Evolutionary conservation across 1,139 yeast species (phyloP).

Genomic region (Suhomyces bokatorum): DNA sequence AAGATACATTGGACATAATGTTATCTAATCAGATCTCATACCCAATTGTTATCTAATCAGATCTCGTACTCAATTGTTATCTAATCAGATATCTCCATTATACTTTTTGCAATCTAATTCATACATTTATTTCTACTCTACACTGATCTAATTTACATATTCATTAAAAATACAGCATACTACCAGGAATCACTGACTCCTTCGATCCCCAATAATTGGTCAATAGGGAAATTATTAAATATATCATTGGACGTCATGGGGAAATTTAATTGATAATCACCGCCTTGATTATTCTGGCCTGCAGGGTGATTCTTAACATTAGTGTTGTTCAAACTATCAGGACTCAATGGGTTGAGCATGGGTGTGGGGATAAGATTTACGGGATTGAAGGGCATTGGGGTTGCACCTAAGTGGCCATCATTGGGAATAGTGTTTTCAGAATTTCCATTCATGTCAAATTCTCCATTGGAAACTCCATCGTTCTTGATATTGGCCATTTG

Average conservation of each 20-base stretch:
- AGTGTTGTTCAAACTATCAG: conserved; percentile 8
- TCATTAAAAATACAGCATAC: neutral
- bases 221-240: conserved; percentile 14
- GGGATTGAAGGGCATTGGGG: neutral
- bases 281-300: neutral
- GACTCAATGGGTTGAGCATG: conserved; percentile 7
- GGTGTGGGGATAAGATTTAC: conserved; percentile 2
- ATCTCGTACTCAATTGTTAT: too few relatives aligned
- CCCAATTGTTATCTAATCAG: too few relatives aligned
- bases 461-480: conserved; percentile 15
- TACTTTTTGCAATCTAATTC: too few relatives aligned
- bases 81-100: too few relatives aligned
- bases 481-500: conserved; percentile 38
- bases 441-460: neutral
- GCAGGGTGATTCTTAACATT: conserved; percentile 1
- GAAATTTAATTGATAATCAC: conserved; percentile 6
- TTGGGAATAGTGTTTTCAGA: neutral
- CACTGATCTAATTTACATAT: neutral
- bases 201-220: conserved; percentile 15
- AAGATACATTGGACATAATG: too few relatives aligned
- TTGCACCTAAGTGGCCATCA: neutral
- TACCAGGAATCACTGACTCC: conserved; percentile 10
- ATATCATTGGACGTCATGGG: conserved; percentile 10
- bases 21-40: too few relatives aligned
- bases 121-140: neutral